Percentiles rank a stretch among this genome's conserved stretches.
Conservation (phyloP, 2,329 filamentous ascomycete genomes). For the Pseudogymnoascus sp. region DNA sequence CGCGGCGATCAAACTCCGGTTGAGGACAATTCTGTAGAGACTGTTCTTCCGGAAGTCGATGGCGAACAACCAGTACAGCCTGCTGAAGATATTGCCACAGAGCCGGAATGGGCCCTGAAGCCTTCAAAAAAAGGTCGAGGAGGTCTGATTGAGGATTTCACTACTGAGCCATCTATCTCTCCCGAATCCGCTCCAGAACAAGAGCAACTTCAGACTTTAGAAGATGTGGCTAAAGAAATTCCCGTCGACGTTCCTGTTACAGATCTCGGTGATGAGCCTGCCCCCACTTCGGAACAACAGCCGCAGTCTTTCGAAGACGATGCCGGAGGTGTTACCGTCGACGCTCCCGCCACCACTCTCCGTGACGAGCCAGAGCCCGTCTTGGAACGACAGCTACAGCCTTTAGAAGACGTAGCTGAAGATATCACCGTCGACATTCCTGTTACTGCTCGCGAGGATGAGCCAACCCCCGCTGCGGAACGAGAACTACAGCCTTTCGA, state of each 20-base stretch:
- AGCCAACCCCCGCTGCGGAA: not conserved
- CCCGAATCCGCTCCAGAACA: not conserved
- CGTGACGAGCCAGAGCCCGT: not conserved
- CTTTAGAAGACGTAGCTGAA: not conserved
- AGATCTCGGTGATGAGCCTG: not conserved
- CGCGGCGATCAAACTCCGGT: not conserved
- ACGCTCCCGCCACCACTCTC: not conserved
- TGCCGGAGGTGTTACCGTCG: not conserved
- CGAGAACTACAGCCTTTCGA: conserved; percentile 13
- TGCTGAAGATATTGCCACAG: not conserved
- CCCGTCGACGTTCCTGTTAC: not conserved
- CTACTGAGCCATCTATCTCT: not conserved
- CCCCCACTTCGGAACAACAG: conserved; percentile 8
- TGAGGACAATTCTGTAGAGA: not conserved
- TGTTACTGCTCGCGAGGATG: not conserved
- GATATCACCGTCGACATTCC: not conserved
- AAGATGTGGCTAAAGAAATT: not conserved
- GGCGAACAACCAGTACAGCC: not conserved
- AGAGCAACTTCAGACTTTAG: not conserved
- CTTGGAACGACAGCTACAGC: not conserved
- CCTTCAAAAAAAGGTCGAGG: conserved; percentile 24
- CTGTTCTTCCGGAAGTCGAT: not conserved
- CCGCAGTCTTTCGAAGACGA: conserved; percentile 10
- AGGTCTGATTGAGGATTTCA: not conserved
- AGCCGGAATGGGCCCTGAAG: not conserved